A percentile compares a stretch with the other conserved stretches of the same genome.
These are phyloP conservation scores for Trametes elegans DNA, from an alignment of 768 basidiomycete species.

Conservation along the genomic window DNA sequence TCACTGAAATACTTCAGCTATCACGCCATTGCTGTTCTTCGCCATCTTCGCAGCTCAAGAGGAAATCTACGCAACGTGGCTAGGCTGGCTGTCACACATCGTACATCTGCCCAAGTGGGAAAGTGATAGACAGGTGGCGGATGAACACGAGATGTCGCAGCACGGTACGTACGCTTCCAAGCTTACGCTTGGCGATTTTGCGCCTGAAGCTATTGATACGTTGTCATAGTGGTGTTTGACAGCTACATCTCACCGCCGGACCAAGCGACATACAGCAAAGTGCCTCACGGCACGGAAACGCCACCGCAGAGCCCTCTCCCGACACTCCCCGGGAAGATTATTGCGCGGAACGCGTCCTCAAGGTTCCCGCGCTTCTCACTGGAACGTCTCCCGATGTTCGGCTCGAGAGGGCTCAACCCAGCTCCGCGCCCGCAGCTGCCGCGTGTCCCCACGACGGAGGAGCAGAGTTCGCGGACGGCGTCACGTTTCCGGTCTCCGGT, in stretches of 20 bases:
- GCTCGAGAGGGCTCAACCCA: background rate
- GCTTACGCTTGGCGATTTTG: background rate
- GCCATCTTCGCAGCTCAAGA: constrained; percentile 25
- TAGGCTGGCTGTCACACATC: constrained; percentile 8
- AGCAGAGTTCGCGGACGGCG: background rate
- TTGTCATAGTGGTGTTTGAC: constrained; percentile 1
- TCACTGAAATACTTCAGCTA: constrained; percentile 16
- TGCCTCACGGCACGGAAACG: background rate
- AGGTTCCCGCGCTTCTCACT: background rate
- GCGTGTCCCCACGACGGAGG: background rate
- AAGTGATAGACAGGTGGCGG: background rate
- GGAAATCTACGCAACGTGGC: constrained; percentile 23
- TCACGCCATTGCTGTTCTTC: constrained; percentile 20
- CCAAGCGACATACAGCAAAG: constrained; percentile 3
- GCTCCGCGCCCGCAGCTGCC: constrained; percentile 7
- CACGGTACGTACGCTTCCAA: background rate
- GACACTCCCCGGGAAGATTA: constrained; percentile 1
- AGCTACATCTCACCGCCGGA: constrained; percentile 5
- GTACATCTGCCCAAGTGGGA: background rate
- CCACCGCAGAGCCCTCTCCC: background rate
- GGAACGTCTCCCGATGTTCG: background rate
- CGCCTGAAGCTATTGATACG: background rate
- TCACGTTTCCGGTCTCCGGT: constrained; percentile 9
- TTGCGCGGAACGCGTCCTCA: background rate
- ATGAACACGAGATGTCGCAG: background rate